Base-by-base conservation (phyloP, 1,139 yeast species). In the Yamadazyma friedrichii region DNA sequence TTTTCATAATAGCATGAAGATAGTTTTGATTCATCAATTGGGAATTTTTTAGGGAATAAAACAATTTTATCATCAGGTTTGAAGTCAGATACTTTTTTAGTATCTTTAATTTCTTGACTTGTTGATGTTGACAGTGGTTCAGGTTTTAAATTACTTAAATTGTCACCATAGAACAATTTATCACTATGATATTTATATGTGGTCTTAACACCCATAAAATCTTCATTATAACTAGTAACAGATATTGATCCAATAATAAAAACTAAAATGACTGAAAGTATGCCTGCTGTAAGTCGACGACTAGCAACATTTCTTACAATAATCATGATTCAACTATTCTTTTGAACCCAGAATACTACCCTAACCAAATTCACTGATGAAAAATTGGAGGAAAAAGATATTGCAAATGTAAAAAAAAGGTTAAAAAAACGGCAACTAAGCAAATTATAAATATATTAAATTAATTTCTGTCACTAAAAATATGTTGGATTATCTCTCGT, bases 1-100 rank as follows among this genome's bases (percentile, higher is more conserved):
- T 29, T 13, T 4, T 42, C 32, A 26, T 26, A 26, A 35, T 46
- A 49, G 15, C 45, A 45, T 10, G 35, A 36, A 5, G 25, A n/a
- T n/a, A 50, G 31, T 4, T 42, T 22, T 2, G 33, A 31, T 10
- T 44, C 42, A 2, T 27, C 30, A 4, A 38, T 28, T 2, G 50
- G 47, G 41, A 53, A 52, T 13, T 33, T 30, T 15, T 49, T 45
- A n/a, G 56, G 56, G 35, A 51, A 53, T 10, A 53, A 35, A 9
- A 48, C 42, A 11, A 52, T 37, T 15, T 38, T 42, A 12, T 43
- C 15, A 10, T 33, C 31, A 6, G 10, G 11, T 11, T 12, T 12
- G 10, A 10, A 33, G 20, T 22, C 27, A 3, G 29, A 22, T 13
- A 33, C 13, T 24, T 22, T 33, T 4, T 6, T 11, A 10, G 20